A percentile compares a stretch with the other conserved stretches of the same genome.
These are phyloP conservation scores for Monilinia laxa DNA, from an alignment of 2,329 filamentous ascomycete species.

Conservation along the genomic window DNA sequence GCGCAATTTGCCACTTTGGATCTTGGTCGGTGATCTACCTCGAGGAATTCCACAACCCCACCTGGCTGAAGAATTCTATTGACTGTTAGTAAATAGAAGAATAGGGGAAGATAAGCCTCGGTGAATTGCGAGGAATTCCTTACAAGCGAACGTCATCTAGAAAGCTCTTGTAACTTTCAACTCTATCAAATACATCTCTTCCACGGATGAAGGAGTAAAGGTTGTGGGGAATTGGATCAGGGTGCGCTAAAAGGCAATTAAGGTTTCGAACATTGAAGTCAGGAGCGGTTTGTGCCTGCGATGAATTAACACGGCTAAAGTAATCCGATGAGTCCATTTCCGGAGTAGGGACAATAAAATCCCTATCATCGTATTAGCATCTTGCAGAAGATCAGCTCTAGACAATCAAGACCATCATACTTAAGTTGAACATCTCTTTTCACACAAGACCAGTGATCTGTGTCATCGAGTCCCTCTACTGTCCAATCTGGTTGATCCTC, in stretches of 20 bases:
- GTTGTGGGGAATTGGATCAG: slow-evolving; percentile 34
- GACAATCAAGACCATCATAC: slow-evolving; percentile 21
- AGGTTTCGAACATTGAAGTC: slow-evolving; percentile 38
- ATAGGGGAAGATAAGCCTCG: not conserved
- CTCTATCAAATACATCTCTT: slow-evolving; percentile 36
- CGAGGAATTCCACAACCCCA: slow-evolving; percentile 39
- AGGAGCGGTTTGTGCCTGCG: slow-evolving; percentile 31
- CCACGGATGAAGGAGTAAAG: slow-evolving; percentile 37
- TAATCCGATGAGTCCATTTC: slow-evolving; percentile 29
- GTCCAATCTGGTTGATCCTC: slow-evolving; percentile 36
- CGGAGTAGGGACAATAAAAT: slow-evolving; percentile 31
- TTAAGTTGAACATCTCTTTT: slow-evolving; percentile 24
- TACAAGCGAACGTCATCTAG: slow-evolving; percentile 38
- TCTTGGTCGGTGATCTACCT: slow-evolving; percentile 38
- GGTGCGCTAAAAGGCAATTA: slow-evolving; percentile 32
- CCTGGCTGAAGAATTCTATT: slow-evolving; percentile 35
- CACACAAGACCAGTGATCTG: slow-evolving; percentile 36
- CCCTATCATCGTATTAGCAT: slow-evolving; percentile 27
- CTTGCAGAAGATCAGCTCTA: not conserved
- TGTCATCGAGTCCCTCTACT: slow-evolving; percentile 39
- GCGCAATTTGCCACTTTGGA: slow-evolving; percentile 12
- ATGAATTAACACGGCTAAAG: slow-evolving; percentile 30
- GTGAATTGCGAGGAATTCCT: slow-evolving; percentile 12
- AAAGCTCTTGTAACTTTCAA: slow-evolving; percentile 37
- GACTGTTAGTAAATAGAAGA: not conserved